Evolutionary conservation across 768 basidiomycete species (phyloP).

Genomic region (Boletus insuetus): DNA sequence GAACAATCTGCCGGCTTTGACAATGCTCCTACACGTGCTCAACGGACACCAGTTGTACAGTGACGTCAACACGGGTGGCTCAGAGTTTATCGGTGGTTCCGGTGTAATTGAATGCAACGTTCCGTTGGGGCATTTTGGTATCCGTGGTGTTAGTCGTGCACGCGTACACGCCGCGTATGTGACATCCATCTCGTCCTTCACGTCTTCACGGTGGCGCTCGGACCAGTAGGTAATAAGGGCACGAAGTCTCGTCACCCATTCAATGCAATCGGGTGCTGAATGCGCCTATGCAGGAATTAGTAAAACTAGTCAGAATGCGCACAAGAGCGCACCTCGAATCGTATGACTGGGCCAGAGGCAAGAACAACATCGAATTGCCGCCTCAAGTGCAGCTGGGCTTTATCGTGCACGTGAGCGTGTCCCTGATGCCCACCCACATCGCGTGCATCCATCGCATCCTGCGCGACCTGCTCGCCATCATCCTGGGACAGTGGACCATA

Average conservation of each 20-base stretch:
- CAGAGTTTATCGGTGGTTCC: conserved; percentile 52
- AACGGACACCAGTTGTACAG: conserved; percentile 89
- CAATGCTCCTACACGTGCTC: conserved; percentile 72
- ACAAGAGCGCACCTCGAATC: conserved; percentile 71
- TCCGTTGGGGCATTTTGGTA: conserved; percentile 27
- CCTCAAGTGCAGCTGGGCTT: conserved; percentile 47
- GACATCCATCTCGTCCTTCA: conserved; percentile 78
- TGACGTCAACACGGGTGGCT: conserved; percentile 55
- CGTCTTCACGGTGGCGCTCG: conserved; percentile 69
- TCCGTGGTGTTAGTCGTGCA: conserved; percentile 58
- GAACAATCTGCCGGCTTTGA: conserved; percentile 71
- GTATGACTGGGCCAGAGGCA: conserved; percentile 61
- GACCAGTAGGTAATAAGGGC: conserved; percentile 78
- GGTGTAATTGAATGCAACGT: conserved; percentile 43
- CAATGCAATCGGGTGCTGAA: conserved; percentile 62
- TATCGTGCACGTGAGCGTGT: conserved; percentile 42
- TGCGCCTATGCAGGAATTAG: conserved; percentile 46
- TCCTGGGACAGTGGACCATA: conserved; percentile 32
- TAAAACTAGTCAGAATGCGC: neutral
- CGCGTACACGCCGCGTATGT: conserved; percentile 50
- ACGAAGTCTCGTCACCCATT: conserved; percentile 82
- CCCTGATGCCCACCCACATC: conserved; percentile 67
- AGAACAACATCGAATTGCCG: conserved; percentile 79
- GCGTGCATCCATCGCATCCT: conserved; percentile 47
- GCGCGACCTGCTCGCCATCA: conserved; percentile 19